Percentiles rank a stretch among this genome's conserved stretches.
phyloP scores from a whole-genome alignment of 768 basidiomycete genomes.

The Nevesoporus exiguus region DNA sequence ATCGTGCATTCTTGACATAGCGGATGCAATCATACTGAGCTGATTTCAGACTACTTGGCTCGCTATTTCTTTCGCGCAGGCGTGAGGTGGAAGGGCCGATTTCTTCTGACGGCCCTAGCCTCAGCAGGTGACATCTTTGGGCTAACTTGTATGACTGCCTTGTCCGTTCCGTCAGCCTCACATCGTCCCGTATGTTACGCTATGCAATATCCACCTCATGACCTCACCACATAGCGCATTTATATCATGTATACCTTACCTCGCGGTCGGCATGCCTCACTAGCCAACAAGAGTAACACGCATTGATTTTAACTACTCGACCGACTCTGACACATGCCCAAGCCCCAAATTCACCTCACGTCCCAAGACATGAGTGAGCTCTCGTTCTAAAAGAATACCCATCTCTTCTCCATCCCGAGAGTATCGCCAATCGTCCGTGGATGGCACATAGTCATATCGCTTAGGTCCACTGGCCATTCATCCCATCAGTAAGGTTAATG shows the following conservation, averaged over 20 bases:
- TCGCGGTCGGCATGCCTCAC: background rate
- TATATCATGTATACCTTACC: background rate
- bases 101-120: background rate
- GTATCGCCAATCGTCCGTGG: constrained; percentile 69
- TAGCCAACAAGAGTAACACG: background rate
- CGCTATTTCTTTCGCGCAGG: constrained; percentile 61
- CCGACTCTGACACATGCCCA: constrained; percentile 22
- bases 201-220: background rate
- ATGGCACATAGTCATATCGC: constrained; percentile 74
- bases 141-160: background rate
- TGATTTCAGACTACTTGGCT: constrained; percentile 53
- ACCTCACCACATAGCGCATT: constrained; percentile 5
- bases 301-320: constrained; percentile 10
- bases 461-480: constrained; percentile 72
- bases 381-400: constrained; percentile 60
- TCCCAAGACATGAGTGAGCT: constrained; percentile 50
- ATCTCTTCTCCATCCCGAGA: constrained; percentile 61
- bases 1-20: constrained; percentile 1
- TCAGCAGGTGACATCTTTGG: constrained; percentile 1
- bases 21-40: constrained; percentile 2
- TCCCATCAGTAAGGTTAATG: background rate
- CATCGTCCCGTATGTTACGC: background rate
- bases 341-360: constrained; percentile 34
- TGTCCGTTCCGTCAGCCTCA: background rate
- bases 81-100: constrained; percentile 24